A percentile compares a stretch with the other conserved stretches of the same genome.
These are phyloP conservation scores for Funneliformis geosporum DNA, from an alignment of 192 early-diverging fungal genomes.

Conservation along the genomic window DNA sequence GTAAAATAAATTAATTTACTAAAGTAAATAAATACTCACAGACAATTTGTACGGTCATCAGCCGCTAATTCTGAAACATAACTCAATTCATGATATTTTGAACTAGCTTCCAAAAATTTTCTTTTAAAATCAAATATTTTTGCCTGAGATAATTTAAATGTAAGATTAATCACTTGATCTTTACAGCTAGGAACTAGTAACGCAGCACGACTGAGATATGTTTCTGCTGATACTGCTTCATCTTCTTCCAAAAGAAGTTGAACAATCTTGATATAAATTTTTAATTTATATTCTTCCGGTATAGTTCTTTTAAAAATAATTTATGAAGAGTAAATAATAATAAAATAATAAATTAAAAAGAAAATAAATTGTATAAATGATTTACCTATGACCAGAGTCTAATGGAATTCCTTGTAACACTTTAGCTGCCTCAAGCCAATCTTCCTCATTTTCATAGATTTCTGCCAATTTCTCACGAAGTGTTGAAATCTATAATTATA, in stretches of 20 bases:
- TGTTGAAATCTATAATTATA: constrained; percentile 57
- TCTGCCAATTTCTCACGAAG: constrained; percentile 76
- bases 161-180: constrained; percentile 57
- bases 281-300: constrained; percentile 69
- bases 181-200: constrained; percentile 58
- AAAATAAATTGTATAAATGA: background rate
- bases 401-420: constrained; percentile 86
- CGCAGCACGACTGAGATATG: constrained; percentile 83
- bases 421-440: constrained; percentile 84
- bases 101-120: constrained; percentile 81
- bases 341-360: background rate
- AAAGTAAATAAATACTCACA: constrained; percentile 45
- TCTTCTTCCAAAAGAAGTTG: constrained; percentile 85
- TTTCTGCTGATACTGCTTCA: constrained; percentile 75
- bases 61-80: constrained; percentile 66
- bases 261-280: constrained; percentile 83
- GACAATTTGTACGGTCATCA: constrained; percentile 56
- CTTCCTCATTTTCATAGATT: constrained; percentile 70
- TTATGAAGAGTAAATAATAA: too few relatives aligned
- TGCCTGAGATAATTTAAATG: constrained; percentile 82
- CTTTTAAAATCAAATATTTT: constrained; percentile 83
- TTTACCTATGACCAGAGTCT: constrained; percentile 82
- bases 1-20: background rate
- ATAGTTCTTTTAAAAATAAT: constrained; percentile 44
- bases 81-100: constrained; percentile 82